Evolutionary conservation across 1,284 basidiomycete species (phyloP), one percentile per base, ranked within the genome.

Genomic region (Malassezia caprae): DNA sequence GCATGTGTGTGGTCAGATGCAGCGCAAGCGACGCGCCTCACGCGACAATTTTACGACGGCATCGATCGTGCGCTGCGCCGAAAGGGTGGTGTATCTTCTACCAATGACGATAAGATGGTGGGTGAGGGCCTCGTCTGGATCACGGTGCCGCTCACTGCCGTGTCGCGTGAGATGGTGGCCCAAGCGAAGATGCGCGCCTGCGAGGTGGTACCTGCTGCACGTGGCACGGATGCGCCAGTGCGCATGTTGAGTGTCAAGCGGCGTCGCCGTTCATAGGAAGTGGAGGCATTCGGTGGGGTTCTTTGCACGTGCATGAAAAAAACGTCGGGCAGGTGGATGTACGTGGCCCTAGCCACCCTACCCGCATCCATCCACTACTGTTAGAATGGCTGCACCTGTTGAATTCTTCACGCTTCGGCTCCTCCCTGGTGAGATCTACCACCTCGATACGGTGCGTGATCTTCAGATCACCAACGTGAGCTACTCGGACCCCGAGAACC

Each of bases 401-500:
- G 67, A 59, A 31, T 67, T 72, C 51, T 72, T 72, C 54, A 68
- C 65, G 28, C 61, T 69, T 31, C 60, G 61, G 56, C 54, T 88
- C 48, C 75, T 78, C 17, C 83, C 85, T 35, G 85, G 84, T 61
- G 79, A 86, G 69, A 77, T 81, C 52, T 77, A 82, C 67, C 77
- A 80, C 56, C 68, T 89, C 65, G 76, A 80, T 54, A 83, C 87
- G 51, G 79, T 81, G 59, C 80, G 80, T 40, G 87, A 90, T 76
- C 78, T 93, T 68, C 80, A 81, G 69, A 83, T 94, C 76, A 89
- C 87, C 73, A 90, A 89, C 76, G 83, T 85, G 51, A 63, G 63
- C 26, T 68, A 63, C 58, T 82, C 88, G 8, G 82, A 91, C 48
- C 85, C 84, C 51, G 85, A 88, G 63, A 79, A 82, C 63, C 79